Evolutionary conservation across 805 yeast species (phyloP), one percentile per base, ranked within the genome.

Genomic region (Saturnispora bothae): DNA sequence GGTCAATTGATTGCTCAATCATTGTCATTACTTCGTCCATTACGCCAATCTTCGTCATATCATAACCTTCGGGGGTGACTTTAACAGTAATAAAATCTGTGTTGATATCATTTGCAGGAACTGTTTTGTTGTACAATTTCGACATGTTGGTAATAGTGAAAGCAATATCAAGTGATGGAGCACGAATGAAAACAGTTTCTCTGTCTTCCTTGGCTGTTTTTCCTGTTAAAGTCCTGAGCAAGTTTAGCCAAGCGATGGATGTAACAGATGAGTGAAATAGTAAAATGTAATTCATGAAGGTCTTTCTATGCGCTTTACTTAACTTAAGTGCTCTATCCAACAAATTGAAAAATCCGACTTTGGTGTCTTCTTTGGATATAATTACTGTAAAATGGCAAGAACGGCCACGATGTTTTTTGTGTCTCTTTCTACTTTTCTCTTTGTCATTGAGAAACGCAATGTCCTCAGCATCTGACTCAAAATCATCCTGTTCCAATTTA

Each of bases 281-380:
- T 31, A 85, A 48, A 19, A 83, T 67, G 52, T 73, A 80, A 4
- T 44, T 46, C 4, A 46, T 15, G 12, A 14, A 14, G 35, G 30
- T 41, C 33, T 18, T 46, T 17, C 18, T 41, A 8, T 39, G 42
- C 3, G 39, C 21, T 20, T 41, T 39, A 56, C 64, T 64, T 4
- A 83, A 51, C 12, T 73, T 69, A 10, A 88, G 63, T 1, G 92
- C 69, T 49, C 83, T 78, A 50, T 88, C 96, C 25, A 78, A 55
- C 1, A 70, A 55, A 32, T 78, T 83, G 50, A 78, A 83, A 29
- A 84, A 64, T 18, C 60, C 64, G 1, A 80, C 73, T 1, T 54
- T 42, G 29, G 58, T 51, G 33, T 50, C 50, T n/a, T 28, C 36
- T 4, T 25, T 34, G 4, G 48, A 39, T 5, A 49, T 20, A 18